Evolutionary conservation across 257 asterid genomes (phyloP).

Genomic region (Solanum pennellii): DNA sequence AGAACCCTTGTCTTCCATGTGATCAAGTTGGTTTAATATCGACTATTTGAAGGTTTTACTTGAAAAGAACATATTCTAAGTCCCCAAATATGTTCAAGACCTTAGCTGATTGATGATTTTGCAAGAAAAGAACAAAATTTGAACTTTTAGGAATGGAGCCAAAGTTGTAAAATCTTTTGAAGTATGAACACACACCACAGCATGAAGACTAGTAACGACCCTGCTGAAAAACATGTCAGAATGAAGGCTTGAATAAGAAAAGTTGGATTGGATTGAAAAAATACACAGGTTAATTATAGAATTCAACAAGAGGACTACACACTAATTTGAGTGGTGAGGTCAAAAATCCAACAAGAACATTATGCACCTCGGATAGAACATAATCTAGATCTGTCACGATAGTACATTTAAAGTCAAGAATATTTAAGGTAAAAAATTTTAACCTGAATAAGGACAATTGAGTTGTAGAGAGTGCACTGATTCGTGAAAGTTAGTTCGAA

Average conservation of each 20-base stretch:
- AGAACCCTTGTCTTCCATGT: not conserved
- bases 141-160: not conserved
- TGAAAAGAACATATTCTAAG: not conserved
- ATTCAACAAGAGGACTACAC: not conserved
- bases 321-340: not conserved
- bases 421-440: not conserved
- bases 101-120: not conserved
- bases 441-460: not conserved
- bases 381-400: not conserved
- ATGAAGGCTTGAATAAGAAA: not conserved
- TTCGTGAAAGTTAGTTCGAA: not conserved
- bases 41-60: not conserved
- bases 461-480: not conserved
- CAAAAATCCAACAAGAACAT: not conserved
- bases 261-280: not conserved
- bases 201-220: not conserved
- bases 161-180: not conserved
- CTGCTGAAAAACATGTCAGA: not conserved
- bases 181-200: not conserved
- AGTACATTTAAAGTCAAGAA: not conserved
- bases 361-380: not conserved
- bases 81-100: not conserved
- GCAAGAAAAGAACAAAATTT: not conserved
- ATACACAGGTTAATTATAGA: not conserved
- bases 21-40: not conserved